Base-by-base conservation (phyloP, 805 yeast genomes). In the Cyberlindnera saturnus region DNA sequence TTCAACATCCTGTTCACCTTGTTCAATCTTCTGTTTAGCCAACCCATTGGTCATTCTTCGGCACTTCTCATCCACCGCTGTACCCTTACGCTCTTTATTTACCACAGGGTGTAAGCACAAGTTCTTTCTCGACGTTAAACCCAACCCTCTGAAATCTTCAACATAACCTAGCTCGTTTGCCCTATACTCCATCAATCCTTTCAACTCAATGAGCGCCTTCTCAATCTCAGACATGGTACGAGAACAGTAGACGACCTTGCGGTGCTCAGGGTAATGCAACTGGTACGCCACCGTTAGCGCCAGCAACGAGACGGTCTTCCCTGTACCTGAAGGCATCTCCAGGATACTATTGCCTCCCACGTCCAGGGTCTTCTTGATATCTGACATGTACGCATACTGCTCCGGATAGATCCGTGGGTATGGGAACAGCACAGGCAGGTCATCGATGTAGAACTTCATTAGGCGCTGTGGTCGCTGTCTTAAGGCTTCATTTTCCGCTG, bases 261-360 rank as follows among this genome's bases (percentile, higher is more conserved):
- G 69, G 59, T 88, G 96, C 57, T 91, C 97, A 9, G 96, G 95
- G 61, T 91, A 90, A 59, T 77, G 78, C 86, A 87, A 81, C 62
- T 93, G 99, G 64, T 93, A 93, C 13, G 99, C 96, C 37, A 93
- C 88, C 0, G 98, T 88, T 36, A 93, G 66, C 0, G 98, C 88
- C 28, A 93, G 70, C 60, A 93, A 71, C 0, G 98, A 89, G 3
- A 93, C 86, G 32, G 99, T 93, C 62, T 93, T 93, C 35, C 99
- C 99, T 3, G 99, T 93, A 4, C 99, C 99, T 6, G 99, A 93
- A 53, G 99, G 99, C 99, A 93, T 93, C 67, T 93, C 99, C 58
- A 93, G 65, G 42, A 93, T 89, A 65, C 96, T 86, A 60, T 90
- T 90, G 11, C 99, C 99, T 2, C 97, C 98, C 1, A 85, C 96